Conservation (phyloP, 1,284 basidiomycete genomes). For the Somion occarium region DNA sequence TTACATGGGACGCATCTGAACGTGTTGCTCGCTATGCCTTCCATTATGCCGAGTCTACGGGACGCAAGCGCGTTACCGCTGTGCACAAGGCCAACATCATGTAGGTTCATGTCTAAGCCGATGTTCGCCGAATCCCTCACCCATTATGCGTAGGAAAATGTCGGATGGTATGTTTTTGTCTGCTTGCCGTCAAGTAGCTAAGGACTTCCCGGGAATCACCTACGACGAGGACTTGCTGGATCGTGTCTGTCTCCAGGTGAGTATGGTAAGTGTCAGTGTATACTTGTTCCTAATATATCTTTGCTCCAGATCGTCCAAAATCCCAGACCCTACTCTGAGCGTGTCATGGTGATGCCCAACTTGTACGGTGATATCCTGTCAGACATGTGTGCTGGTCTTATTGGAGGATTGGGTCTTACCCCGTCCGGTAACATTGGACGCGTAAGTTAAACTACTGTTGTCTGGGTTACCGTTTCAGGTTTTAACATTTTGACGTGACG, state of each 20-base stretch:
- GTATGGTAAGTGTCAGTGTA: conserved; percentile 9
- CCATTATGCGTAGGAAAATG: conserved; percentile 78
- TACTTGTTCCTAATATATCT: conserved; percentile 2
- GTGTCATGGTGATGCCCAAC: conserved; percentile 99
- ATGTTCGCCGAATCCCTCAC: no score
- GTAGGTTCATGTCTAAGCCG: no score
- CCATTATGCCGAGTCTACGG: conserved; percentile 89
- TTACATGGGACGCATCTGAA: conserved; percentile 98
- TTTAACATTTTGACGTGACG: conserved; percentile 12
- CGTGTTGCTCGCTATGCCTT: conserved; percentile 99
- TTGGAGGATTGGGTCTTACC: conserved; percentile 96
- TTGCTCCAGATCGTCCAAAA: conserved; percentile 77
- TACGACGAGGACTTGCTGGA: conserved; percentile 99
- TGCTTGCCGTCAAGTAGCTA: conserved; percentile 94
- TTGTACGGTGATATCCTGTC: conserved; percentile 97
- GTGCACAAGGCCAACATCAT: conserved; percentile 99
- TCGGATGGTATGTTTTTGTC: conserved; percentile 99
- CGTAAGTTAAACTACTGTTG: conserved; percentile 38
- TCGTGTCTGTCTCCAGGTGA: conserved; percentile 89
- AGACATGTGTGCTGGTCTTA: conserved; percentile 98
- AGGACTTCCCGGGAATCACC: conserved; percentile 90
- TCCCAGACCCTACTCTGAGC: conserved; percentile 90
- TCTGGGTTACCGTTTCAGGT: background rate
- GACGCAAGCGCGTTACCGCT: conserved; percentile 91
- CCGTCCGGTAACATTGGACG: conserved; percentile 98